Percentiles rank a stretch among this genome's conserved stretches.
phyloP scores from a whole-genome alignment of 495 filamentous ascomycete species.

The Penicillium mononematosum region DNA sequence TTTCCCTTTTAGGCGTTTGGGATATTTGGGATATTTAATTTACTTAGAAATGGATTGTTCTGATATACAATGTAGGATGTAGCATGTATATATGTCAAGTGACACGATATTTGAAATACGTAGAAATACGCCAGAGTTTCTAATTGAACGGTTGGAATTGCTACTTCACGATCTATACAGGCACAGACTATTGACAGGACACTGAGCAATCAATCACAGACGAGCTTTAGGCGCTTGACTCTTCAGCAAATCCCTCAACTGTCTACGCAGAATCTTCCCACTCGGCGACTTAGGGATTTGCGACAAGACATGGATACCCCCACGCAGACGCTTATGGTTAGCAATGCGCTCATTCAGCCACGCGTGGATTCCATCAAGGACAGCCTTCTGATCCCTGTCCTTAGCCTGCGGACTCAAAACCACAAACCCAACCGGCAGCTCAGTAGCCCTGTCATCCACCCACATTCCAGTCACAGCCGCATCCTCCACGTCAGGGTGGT shows the following conservation, averaged over 20 bases:
- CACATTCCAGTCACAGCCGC: conserved; percentile 66
- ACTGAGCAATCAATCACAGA: conserved; percentile 8
- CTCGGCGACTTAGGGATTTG: conserved; percentile 72
- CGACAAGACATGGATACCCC: conserved; percentile 72
- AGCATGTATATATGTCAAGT: not conserved
- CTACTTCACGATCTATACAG: conserved; percentile 1
- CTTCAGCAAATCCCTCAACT: conserved; percentile 46
- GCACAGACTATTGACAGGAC: not conserved
- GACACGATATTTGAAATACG: not conserved
- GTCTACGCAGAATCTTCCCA: conserved; percentile 76
- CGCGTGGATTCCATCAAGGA: conserved; percentile 24
- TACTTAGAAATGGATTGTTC: not conserved
- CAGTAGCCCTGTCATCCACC: conserved; percentile 61
- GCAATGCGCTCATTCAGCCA: conserved; percentile 54
- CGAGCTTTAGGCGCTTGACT: conserved; percentile 19
- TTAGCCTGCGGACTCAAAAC: conserved; percentile 44
- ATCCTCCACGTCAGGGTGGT: conserved; percentile 67
- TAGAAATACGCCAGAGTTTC: not conserved
- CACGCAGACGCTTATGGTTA: conserved; percentile 67
- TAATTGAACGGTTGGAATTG: conserved; percentile 2
- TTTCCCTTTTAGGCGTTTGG: not conserved
- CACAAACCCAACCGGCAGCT: conserved; percentile 75
- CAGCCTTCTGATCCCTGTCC: conserved; percentile 35
- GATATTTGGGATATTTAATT: not conserved
- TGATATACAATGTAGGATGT: not conserved